These are phyloP conservation scores for Colletotrichum agaves DNA, from an alignment of 2,329 filamentous ascomycete genomes.

Conservation along the genomic window DNA sequence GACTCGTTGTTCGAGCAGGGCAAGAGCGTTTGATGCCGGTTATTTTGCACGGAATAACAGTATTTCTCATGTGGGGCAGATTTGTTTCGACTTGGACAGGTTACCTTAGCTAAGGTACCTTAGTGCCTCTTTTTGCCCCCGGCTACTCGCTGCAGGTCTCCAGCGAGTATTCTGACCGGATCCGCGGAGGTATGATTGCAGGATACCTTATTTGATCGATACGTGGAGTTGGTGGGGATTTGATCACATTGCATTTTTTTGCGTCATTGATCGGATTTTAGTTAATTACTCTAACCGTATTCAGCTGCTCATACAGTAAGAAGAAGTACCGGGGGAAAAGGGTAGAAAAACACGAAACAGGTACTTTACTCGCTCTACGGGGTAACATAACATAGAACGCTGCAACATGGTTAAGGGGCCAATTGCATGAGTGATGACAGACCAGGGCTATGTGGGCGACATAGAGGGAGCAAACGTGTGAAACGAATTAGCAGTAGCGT, in stretches of 20 bases:
- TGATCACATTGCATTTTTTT: not conserved
- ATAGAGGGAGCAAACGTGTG: constrained; percentile 12
- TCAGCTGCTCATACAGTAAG: not conserved
- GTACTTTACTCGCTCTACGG: not conserved
- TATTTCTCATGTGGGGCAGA: not conserved
- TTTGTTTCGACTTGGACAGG: not conserved
- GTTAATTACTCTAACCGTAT: not conserved
- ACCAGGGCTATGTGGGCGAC: not conserved
- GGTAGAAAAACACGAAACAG: not conserved
- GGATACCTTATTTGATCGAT: not conserved
- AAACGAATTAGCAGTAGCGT: not conserved
- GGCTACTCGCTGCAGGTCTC: constrained; percentile 12
- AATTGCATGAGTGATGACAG: not conserved
- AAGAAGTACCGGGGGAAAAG: not conserved
- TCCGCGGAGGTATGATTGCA: not conserved
- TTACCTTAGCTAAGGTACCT: too few species aligned
- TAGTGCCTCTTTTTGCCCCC: not conserved
- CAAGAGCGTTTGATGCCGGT: too few species aligned
- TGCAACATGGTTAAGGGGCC: not conserved
- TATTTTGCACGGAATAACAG: not conserved
- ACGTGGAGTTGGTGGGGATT: not conserved
- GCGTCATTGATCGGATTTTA: not conserved
- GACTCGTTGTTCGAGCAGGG: too few species aligned
- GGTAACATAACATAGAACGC: too few species aligned
- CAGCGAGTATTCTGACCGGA: not conserved